A percentile compares a stretch with the other conserved stretches of the same genome.
Conservation (phyloP, 345 rosid genomes). For the Eucalyptus viminalis region DNA sequence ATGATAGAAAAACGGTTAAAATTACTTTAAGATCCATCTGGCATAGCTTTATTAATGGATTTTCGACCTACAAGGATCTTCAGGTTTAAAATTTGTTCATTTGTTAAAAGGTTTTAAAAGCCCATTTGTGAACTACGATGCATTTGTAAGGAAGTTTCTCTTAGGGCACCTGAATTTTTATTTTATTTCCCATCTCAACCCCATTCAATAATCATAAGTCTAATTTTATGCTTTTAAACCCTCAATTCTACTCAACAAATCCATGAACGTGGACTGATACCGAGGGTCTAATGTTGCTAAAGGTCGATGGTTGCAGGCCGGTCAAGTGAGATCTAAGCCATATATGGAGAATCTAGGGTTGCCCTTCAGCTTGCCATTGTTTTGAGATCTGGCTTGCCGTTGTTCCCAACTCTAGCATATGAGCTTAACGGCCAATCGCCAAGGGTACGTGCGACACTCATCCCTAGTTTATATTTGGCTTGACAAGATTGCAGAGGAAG, state of each 20-base stretch:
- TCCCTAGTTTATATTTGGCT: neutral
- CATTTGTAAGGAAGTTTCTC: neutral
- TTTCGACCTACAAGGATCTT: rapidly evolving
- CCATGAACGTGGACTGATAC: rapidly evolving
- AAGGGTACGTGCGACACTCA: rapidly evolving
- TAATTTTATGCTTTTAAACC: neutral
- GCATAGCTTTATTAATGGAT: neutral
- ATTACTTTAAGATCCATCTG: rapidly evolving
- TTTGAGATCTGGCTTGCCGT: rapidly evolving
- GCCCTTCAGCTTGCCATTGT: rapidly evolving
- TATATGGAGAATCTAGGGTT: too few species aligned
- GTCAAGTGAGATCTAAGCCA: too few species aligned
- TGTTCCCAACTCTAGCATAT: neutral
- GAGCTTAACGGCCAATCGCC: rapidly evolving
- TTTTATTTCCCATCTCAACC: neutral
- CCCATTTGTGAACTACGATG: rapidly evolving
- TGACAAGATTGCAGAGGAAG: neutral
- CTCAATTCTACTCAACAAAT: neutral
- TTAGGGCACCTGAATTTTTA: rapidly evolving
- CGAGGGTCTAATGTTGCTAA: neutral
- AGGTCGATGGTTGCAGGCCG: rapidly evolving
- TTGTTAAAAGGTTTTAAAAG: neutral
- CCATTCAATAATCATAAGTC: neutral
- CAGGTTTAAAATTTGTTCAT: neutral
- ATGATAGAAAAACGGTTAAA: neutral